These are phyloP conservation scores for Nemania abortiva DNA, from an alignment of 2,329 filamentous ascomycete species.

Conservation along the genomic window DNA sequence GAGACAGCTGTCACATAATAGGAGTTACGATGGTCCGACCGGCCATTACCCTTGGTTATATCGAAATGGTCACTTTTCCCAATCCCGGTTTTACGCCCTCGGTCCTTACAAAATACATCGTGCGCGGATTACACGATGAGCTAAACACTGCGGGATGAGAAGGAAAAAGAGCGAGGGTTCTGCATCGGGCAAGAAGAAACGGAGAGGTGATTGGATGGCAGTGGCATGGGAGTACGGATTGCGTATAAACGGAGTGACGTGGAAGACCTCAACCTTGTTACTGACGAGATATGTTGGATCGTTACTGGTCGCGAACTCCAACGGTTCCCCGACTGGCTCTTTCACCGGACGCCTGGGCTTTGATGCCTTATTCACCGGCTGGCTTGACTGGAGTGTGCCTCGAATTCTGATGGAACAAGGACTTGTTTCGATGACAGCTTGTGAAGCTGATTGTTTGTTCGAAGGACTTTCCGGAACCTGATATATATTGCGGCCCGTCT, in stretches of 20 bases:
- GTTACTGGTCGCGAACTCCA: background rate
- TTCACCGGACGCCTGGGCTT: background rate
- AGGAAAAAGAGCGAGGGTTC: background rate
- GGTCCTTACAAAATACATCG: background rate
- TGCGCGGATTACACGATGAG: background rate
- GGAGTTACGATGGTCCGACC: background rate
- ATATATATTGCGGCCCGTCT: too few species aligned
- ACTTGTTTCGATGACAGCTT: background rate
- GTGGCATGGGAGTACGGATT: background rate
- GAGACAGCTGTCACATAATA: background rate
- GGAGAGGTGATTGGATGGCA: background rate
- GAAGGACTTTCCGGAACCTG: background rate
- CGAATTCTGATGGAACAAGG: background rate
- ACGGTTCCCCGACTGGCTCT: background rate
- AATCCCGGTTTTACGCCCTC: background rate
- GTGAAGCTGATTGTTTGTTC: background rate
- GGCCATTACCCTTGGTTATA: background rate
- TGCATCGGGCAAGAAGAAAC: background rate
- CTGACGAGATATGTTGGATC: background rate
- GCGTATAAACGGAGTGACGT: background rate
- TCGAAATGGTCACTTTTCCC: background rate
- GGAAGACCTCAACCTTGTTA: background rate
- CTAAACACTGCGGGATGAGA: background rate
- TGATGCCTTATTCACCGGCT: background rate
- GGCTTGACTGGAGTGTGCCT: background rate